Conservation (phyloP, 768 basidiomycete species). For the Pleurotus tuoliensis region DNA sequence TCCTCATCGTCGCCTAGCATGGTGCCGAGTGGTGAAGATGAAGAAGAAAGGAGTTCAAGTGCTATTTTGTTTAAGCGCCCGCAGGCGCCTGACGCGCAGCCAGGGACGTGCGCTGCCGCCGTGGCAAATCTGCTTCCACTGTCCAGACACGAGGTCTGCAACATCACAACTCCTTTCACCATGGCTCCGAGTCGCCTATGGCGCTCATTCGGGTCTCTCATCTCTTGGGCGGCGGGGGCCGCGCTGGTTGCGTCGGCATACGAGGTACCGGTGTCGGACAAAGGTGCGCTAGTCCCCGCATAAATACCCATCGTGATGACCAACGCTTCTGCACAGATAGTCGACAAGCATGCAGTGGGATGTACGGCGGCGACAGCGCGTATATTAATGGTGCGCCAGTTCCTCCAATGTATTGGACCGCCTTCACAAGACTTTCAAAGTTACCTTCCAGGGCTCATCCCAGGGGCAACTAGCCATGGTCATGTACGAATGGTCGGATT, state of each 20-base stretch:
- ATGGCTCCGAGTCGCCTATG: conserved; percentile 6
- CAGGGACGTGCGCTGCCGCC: neutral
- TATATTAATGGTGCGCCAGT: conserved; percentile 72
- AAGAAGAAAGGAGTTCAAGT: neutral
- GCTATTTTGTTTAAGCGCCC: neutral
- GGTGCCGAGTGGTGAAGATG: conserved; percentile 15
- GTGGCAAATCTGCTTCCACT: too few species aligned
- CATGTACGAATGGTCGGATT: conserved; percentile 94
- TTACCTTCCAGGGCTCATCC: conserved; percentile 75
- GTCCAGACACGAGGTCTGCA: conserved; percentile 1
- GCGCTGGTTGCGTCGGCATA: conserved; percentile 9
- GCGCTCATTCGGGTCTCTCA: neutral
- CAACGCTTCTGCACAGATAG: too few species aligned
- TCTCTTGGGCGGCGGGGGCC: neutral
- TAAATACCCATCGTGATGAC: too few species aligned
- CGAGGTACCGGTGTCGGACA: conserved; percentile 55
- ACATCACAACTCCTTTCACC: neutral
- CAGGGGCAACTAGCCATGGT: conserved; percentile 90
- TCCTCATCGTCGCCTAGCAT: conserved; percentile 89
- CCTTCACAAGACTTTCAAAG: conserved; percentile 27
- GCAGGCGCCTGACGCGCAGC: neutral
- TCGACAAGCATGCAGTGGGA: conserved; percentile 91
- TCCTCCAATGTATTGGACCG: conserved; percentile 12
- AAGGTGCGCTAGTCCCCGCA: conserved; percentile 27
- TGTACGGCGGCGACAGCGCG: conserved; percentile 80